phyloP scores from a whole-genome alignment of 2,329 filamentous ascomycete species.

The Myotisia sp. region DNA sequence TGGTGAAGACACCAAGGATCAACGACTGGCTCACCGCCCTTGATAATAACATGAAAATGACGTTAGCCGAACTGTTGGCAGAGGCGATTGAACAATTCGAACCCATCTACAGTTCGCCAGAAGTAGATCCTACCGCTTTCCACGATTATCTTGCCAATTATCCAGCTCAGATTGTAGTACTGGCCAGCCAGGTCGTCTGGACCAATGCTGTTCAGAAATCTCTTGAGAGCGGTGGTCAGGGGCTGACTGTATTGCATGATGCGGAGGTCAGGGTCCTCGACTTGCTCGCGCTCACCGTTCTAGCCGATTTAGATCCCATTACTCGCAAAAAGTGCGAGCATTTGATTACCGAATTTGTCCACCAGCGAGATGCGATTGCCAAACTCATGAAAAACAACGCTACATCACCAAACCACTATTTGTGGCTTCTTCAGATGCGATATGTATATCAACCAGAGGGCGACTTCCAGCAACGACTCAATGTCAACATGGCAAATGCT shows the following conservation, averaged over 20 bases:
- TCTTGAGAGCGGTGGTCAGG: conserved; percentile 55
- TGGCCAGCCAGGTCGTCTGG: conserved; percentile 90
- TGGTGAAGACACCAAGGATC: conserved; percentile 88
- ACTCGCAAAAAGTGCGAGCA: conserved; percentile 95
- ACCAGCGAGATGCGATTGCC: conserved; percentile 86
- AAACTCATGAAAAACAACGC: conserved; percentile 68
- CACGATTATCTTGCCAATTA: conserved; percentile 69
- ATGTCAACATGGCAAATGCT: conserved; percentile 94
- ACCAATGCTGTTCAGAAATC: conserved; percentile 72
- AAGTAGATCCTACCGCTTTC: conserved; percentile 56
- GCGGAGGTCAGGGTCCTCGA: conserved; percentile 74
- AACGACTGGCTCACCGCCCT: conserved; percentile 97
- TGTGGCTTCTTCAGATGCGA: conserved; percentile 95
- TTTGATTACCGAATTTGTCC: conserved; percentile 95
- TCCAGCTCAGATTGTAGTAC: conserved; percentile 87
- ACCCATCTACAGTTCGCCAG: conserved; percentile 57
- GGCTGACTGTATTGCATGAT: conserved; percentile 57
- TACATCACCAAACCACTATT: conserved; percentile 60
- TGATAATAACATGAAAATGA: conserved; percentile 85
- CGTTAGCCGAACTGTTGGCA: conserved; percentile 74
- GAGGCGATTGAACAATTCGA: conserved; percentile 76
- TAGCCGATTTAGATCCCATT: conserved; percentile 76
- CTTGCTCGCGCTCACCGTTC: conserved; percentile 72
- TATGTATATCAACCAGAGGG: conserved; percentile 75
- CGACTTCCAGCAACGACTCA: conserved; percentile 67